Evolutionary conservation across 495 filamentous ascomycete genomes (phyloP), one percentile per base, ranked within the genome.

Genomic region (Penicillium coffeae): DNA sequence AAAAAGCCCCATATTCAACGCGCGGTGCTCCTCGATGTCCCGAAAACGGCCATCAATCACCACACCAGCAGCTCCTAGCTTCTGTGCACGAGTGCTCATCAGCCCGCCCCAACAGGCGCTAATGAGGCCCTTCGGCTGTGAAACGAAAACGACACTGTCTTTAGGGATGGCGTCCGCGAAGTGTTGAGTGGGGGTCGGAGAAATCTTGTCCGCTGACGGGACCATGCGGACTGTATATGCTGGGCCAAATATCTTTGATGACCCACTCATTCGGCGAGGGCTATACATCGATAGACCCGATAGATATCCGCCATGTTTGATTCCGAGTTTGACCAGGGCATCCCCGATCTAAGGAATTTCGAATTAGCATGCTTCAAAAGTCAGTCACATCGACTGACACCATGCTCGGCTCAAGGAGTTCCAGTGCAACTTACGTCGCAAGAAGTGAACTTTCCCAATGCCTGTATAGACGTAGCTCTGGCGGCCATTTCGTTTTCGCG

Each of bases 31-130:
- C 38, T 79, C 68, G 5, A 85, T 42, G 49, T 85, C 81, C 8
- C 81, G 65, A 45, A 83, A 70, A 3, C 76, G 66, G 4, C 82
- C 81, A 52, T 85, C 81, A 40, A 85, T 75, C 4, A 85, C 66
- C 27, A 72, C 71, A 10, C 70, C 71, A 4, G 55, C 63, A 4
- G 64, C 69, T 14, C 56, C 59, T 8, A 54, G 54, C 38, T 63
- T 64, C 44, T 72, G 56, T 15, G 81, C 81, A 12, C 79, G 66
- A 0, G 68, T 71, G 18, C 72, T 75, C 80, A 84, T 83, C 8
- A 84, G 63, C 1, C 81, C 79, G 18, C 81, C 81, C 52, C 77
- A 84, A 52, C 76, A 72, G 10, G 25, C 25, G 25, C 10, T 30
- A 30, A 30, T 10, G 5, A 5, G 25, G 10, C 5, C 5, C 10